These are phyloP conservation scores for Cladophialophora carrionii DNA, from an alignment of 2,329 filamentous ascomycete species.

Conservation along the genomic window DNA sequence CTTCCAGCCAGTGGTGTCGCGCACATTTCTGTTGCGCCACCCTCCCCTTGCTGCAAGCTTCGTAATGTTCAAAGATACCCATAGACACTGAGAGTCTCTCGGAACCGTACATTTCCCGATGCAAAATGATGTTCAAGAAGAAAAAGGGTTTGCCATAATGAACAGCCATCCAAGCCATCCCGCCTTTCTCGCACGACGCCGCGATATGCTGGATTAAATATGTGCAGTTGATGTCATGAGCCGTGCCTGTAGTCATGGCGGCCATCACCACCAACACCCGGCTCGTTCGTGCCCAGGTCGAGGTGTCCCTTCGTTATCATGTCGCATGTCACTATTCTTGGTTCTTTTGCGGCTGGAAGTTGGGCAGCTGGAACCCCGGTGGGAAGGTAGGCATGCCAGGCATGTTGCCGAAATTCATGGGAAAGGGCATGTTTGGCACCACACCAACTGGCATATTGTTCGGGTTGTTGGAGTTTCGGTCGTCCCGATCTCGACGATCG, in stretches of 20 bases:
- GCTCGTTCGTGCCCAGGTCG: neutral
- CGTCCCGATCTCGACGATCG: conserved; percentile 41
- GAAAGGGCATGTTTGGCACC: conserved; percentile 40
- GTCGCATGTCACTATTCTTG: conserved; percentile 23
- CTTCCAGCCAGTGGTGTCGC: neutral
- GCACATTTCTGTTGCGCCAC: neutral
- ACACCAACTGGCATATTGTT: conserved; percentile 29
- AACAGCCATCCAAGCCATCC: neutral
- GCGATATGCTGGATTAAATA: neutral
- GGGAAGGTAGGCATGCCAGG: conserved; percentile 53
- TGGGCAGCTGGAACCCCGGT: conserved; percentile 49
- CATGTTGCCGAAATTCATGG: conserved; percentile 44
- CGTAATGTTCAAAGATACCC: neutral
- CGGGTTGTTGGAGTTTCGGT: conserved; percentile 29
- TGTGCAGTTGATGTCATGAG: neutral
- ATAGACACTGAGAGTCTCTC: neutral
- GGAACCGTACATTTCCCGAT: neutral
- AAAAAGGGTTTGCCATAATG: neutral
- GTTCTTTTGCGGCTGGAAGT: conserved; percentile 33
- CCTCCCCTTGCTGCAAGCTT: neutral
- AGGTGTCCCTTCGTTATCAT: neutral
- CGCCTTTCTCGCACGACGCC: neutral
- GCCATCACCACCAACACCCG: conserved; percentile 1
- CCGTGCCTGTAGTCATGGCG: neutral
- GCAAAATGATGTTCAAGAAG: conserved; percentile 7